A percentile compares a stretch with the other conserved stretches of the same genome.
These are phyloP conservation scores for Liquidambar formosana DNA, from an alignment of 164 flowering plant species.

Conservation along the genomic window DNA sequence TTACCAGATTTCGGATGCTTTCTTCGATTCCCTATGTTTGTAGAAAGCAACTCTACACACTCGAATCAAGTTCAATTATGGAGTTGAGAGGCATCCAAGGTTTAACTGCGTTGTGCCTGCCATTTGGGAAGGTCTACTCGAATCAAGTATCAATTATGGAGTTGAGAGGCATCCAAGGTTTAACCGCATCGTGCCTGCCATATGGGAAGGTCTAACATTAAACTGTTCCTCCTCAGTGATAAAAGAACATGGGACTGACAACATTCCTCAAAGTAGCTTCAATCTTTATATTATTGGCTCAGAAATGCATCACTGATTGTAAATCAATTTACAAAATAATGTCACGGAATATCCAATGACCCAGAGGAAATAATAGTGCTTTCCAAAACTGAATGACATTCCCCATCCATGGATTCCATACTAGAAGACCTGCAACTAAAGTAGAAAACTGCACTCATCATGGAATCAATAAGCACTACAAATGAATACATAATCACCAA, in stretches of 20 bases:
- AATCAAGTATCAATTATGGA: background rate
- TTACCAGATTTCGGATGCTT: no score
- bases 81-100: background rate
- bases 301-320: background rate
- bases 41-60: background rate
- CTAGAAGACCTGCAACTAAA: slow-evolving; percentile 81
- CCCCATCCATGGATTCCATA: slow-evolving; percentile 41
- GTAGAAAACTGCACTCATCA: slow-evolving; percentile 96
- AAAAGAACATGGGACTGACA: background rate
- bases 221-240: background rate
- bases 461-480: slow-evolving; percentile 85
- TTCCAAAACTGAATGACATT: slow-evolving; percentile 42
- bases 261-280: background rate
- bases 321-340: background rate
- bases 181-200: background rate
- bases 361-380: slow-evolving; percentile 25
- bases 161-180: background rate
- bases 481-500: slow-evolving; percentile 91
- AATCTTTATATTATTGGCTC: background rate
- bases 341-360: slow-evolving; percentile 21
- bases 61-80: background rate
- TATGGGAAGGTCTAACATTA: background rate
- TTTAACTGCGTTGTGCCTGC: background rate
- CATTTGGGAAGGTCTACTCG: background rate
- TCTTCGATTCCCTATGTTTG: background rate